Conservation (phyloP, 1,139 yeast species). For the Lodderomyces metapsilosis region DNA sequence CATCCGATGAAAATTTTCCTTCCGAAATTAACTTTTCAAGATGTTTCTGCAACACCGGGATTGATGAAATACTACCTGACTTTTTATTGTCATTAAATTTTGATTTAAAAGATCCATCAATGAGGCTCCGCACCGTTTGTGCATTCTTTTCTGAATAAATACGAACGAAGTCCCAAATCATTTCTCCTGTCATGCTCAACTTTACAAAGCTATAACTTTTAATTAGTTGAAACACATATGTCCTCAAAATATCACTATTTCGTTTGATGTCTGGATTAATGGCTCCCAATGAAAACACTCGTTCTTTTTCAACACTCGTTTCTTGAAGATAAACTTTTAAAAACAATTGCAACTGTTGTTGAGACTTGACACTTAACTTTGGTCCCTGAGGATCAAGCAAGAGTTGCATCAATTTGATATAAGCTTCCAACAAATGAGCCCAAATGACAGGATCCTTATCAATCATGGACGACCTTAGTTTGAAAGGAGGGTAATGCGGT, state of each 20-base stretch:
- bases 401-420: conserved; percentile 50
- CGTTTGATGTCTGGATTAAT: conserved; percentile 64
- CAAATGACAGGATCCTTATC: conserved; percentile 83
- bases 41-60: conserved; percentile 44
- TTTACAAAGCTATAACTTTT: conserved; percentile 53
- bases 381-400: conserved; percentile 34
- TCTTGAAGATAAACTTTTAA: conserved; percentile 57
- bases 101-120: conserved; percentile 53
- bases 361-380: conserved; percentile 48
- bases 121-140: conserved; percentile 47
- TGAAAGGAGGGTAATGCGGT: conserved; percentile 72
- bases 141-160: conserved; percentile 51
- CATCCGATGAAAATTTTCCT: conserved; percentile 42
- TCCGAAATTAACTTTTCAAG: conserved; percentile 43
- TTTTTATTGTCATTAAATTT: conserved; percentile 48
- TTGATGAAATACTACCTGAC: conserved; percentile 49
- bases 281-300: conserved; percentile 64
- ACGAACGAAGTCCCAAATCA: conserved; percentile 61
- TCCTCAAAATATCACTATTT: conserved; percentile 49
- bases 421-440: conserved; percentile 67
- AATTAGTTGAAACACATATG: conserved; percentile 52
- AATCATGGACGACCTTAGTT: conserved; percentile 65
- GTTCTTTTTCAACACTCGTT: conserved; percentile 56
- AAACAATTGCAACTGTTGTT: conserved; percentile 58
- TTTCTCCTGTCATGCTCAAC: conserved; percentile 55